A percentile compares a stretch with the other conserved stretches of the same genome.
Evolutionary conservation across 1,139 yeast genomes (phyloP).

Genomic region (Geotrichum candidum): DNA sequence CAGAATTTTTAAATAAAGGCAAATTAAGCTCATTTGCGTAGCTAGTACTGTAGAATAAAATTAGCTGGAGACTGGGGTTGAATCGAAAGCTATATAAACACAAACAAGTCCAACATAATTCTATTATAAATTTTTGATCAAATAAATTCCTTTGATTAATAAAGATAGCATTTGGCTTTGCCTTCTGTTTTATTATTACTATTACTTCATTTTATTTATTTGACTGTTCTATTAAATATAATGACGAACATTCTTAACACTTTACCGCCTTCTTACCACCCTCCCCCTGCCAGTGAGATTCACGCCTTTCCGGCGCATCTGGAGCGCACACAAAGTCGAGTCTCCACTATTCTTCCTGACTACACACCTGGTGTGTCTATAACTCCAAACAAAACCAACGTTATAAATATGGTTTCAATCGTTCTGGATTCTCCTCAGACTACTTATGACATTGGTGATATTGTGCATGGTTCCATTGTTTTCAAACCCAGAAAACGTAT

Average conservation of each 20-base stretch:
- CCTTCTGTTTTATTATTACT: not conserved
- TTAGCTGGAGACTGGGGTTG: not conserved
- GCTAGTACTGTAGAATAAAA: not conserved
- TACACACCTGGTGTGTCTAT: slow-evolving; percentile 3
- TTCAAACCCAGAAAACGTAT: slow-evolving; percentile 9
- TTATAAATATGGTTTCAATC: not conserved
- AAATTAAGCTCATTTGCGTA: not conserved
- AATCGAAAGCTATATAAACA: not conserved
- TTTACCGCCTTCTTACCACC: slow-evolving; percentile 12
- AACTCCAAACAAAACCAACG: not conserved
- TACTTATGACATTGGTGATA: slow-evolving; percentile 11
- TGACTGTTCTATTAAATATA: not conserved
- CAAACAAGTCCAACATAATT: not conserved
- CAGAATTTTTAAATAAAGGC: not conserved
- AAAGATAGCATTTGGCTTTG: not conserved
- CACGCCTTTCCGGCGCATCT: slow-evolving; percentile 8
- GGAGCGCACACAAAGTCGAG: slow-evolving; percentile 3
- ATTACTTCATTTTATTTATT: not conserved
- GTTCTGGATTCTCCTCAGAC: not conserved
- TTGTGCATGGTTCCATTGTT: slow-evolving; percentile 9
- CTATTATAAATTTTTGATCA: not conserved
- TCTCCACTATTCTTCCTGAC: slow-evolving; percentile 11
- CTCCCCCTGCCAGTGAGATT: slow-evolving; percentile 10
- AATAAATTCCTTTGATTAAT: not conserved
- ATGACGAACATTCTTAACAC: not conserved